Base-by-base conservation (phyloP, 2,329 filamentous ascomycete species). In the Coleophoma eucalyptorum region DNA sequence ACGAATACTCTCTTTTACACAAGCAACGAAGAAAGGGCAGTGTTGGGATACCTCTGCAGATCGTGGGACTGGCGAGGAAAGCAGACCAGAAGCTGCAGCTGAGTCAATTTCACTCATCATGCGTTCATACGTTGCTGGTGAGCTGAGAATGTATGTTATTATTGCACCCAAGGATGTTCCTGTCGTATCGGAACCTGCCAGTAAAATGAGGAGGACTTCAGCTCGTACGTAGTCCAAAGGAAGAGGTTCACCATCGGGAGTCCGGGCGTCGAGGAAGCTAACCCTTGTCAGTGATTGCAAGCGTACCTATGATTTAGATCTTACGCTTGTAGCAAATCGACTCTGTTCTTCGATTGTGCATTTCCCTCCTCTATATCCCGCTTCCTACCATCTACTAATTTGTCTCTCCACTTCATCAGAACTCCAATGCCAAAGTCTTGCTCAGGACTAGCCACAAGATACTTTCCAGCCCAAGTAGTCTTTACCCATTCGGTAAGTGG, bases 401-500 rank as follows among this genome's bases (percentile, higher is more conserved):
- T 69, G 55, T 83, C 79, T 4, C 79, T 75, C 62, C 81, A 82
- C 8, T 76, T 69, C 77, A 83, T 82, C 50, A 82, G 59, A 1
- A 72, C 74, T 1, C 79, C 79, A 33, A 82, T 79, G 1, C 78
- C 79, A 12, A 70, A 74, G 37, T 78, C 64, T 33, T 83, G 72
- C 43, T 79, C 72, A 0, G 79, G 77, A 34, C 65, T 75, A 8
- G 78, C 76, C 10, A 81, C 74, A 2, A 81, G 67, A 56, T 76
- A 79, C 52, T 78, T 75, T 50, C 72, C 69, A 32, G 80, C 47
- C 56, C 72, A 77, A 0, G 77, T 81, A 7, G 66, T 72, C 62
- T 81, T 81, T 42, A 81, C 61, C 71, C 73, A 80, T 46, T 72
- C 74, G 10, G 76, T 80, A 55, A 81, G 76, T 0, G 78, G 77